Conservation (phyloP, 192 early-diverging fungal species). For the Podila epicladia region DNA sequence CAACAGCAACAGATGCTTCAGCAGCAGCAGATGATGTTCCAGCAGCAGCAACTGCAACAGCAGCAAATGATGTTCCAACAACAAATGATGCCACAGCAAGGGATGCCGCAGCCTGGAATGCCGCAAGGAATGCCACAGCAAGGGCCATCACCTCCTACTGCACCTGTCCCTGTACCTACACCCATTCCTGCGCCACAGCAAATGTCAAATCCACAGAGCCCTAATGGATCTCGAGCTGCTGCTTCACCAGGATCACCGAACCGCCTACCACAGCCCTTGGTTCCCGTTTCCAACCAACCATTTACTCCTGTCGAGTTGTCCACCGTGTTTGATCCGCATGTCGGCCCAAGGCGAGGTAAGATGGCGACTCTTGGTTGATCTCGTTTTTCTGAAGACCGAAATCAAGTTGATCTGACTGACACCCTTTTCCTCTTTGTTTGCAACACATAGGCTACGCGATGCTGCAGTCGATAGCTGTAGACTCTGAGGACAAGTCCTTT, state of each 20-base stretch:
- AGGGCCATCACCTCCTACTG: not conserved
- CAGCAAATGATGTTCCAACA: slow-evolving; percentile 26
- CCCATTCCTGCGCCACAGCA: slow-evolving; percentile 2
- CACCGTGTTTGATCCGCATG: slow-evolving; percentile 24
- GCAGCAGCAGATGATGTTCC: slow-evolving; percentile 38
- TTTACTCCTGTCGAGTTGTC: slow-evolving; percentile 28
- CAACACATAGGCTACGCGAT: slow-evolving; percentile 34
- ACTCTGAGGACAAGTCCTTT: slow-evolving; percentile 53
- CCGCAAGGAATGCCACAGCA: not conserved
- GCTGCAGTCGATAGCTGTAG: slow-evolving; percentile 41
- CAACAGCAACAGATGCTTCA: slow-evolving; percentile 20
- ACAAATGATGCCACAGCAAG: not conserved
- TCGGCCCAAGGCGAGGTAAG: slow-evolving; percentile 44
- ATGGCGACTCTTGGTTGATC: not conserved
- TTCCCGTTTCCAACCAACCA: not conserved
- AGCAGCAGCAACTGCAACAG: slow-evolving; percentile 40
- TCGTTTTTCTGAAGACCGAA: not conserved
- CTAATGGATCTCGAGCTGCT: slow-evolving; percentile 25
- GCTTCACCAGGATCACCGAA: slow-evolving; percentile 40
- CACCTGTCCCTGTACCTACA: slow-evolving; percentile 24
- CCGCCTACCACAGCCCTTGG: slow-evolving; percentile 2
- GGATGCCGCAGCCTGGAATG: not conserved
- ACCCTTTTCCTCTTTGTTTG: not conserved
- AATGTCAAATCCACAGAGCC: slow-evolving; percentile 20
- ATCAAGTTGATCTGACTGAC: not conserved